Evolutionary conservation across 306 rosid species (phyloP), one percentile per base, ranked within the genome.

Genomic region (Aeschynomene evenia): DNA sequence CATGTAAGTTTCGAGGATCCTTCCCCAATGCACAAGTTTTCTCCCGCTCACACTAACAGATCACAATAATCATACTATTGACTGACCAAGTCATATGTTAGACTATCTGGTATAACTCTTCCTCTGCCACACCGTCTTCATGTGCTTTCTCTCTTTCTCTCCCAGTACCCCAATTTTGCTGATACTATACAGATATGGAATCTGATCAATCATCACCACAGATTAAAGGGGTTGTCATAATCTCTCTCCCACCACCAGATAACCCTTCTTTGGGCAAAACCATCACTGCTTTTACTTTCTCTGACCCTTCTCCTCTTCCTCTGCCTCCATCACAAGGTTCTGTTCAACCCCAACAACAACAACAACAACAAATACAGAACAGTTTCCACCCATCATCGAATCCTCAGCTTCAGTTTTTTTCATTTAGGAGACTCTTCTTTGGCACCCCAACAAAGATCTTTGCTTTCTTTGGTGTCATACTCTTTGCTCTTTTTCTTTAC

Each of bases 221-320:
- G 63, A 62, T 84, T 42, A 75, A 72, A 75, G 88, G 85, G 37
- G 78, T 90, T 49, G 95, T 90, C 18, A 75, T 90, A 73, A 88
- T 90, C 65, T 61, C 96, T 59, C 95, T 90, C 77, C 96, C 96
- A 65, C 96, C 96, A 14, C 81, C 88, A 19, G 79, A 88, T 52
- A 88, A 88, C 40, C 96, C 96, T 15, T 88, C 90, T 23, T 21
- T 85, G 20, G 95, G 96, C n/a, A 90, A 90, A 82, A 87, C 89
- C 61, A 86, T 90, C 57, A 90, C 95, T 36, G 96, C 96, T 66
- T 74, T 87, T 54, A 80, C 95, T 20, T 21, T 82, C 79, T 76
- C 77, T 37, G 14, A 77, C 69, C 72, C 84, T 71, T 63, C 78
- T 40, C 14, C 48, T 43, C 14, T 16, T 43, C 68, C 70, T 68